Base-by-base conservation (phyloP, 78 protist species). In the Ministeria vibrans region DNA sequence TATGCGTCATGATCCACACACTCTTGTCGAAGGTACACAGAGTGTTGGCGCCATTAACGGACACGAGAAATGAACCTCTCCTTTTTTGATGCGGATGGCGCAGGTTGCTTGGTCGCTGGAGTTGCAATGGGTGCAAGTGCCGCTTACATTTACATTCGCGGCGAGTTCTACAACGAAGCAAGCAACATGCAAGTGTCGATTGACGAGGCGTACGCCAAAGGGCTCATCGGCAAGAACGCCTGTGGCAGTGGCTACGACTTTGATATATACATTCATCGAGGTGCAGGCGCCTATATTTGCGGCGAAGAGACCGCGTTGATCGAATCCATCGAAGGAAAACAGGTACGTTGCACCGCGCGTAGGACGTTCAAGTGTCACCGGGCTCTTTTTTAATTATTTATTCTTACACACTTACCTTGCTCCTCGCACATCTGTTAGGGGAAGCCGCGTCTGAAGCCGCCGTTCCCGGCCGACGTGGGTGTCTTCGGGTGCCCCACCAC, bases 271-370 rank as follows among this genome's bases (percentile, higher is more conserved):
- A 79, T 94, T 43, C 98, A 95, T 80, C 89, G 95, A 27, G 96
- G 97, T 30, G 97, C 96, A 0, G 99, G 99, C 43, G 99, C 99
- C 23, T 98, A 98, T 87, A 97, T 98, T 78, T 98, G 99, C 78
- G 99, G 99, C 34, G 99, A 98, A 79, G 99, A 98, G 74, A 96
- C 99, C 18, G 97, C 98, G 5, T 85, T 98, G 70, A 91, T 98
- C 61, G 97, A 98, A 74, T 81, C 92, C 5, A 75, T 98, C 38
- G 99, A 96, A 44, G 99, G 99, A 41, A 90, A 88, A 77, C 95
- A 59, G n/a, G n/a, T n/a, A n/a, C n/a, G n/a, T n/a, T n/a, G n/a
- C n/a, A n/a, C 30, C 84, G 73, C 23, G 70, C 28, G 43, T 71
- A 28, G 36, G 27, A 28, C 45, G 66, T 30, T 27, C 25, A 25